Percentiles rank a stretch among this genome's conserved stretches.
These are phyloP conservation scores for Fusarium buharicum DNA, from an alignment of 2,329 filamentous ascomycete genomes.

Conservation along the genomic window DNA sequence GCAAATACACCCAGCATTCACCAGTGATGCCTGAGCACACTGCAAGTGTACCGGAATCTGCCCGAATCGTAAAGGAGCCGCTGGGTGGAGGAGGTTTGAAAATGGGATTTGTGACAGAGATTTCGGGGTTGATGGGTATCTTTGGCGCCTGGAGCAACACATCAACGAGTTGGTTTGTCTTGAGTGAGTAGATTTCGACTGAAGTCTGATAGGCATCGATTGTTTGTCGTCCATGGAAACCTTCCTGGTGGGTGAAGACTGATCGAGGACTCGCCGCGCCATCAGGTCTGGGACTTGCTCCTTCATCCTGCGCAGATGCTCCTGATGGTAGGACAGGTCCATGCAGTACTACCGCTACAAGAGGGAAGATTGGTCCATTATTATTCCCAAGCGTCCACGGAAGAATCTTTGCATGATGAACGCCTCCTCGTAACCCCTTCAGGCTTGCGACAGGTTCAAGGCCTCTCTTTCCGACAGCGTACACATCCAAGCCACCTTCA, in stretches of 20 bases:
- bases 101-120: constrained; percentile 68
- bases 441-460: constrained; percentile 76
- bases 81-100: constrained; percentile 75
- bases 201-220: constrained; percentile 82
- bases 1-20: constrained; percentile 82
- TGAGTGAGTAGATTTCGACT: constrained; percentile 88
- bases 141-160: constrained; percentile 78
- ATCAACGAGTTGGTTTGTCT: constrained; percentile 75
- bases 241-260: constrained; percentile 53
- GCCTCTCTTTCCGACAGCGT: constrained; percentile 76
- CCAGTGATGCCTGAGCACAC: constrained; percentile 85
- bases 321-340: constrained; percentile 71
- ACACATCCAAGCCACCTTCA: constrained; percentile 82
- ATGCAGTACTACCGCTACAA: constrained; percentile 83
- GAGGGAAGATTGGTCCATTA: constrained; percentile 68
- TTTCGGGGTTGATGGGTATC: constrained; percentile 64
- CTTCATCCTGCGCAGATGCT: constrained; percentile 51
- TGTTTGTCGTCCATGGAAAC: constrained; percentile 49
- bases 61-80: constrained; percentile 78
- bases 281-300: constrained; percentile 55
- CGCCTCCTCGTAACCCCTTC: constrained; percentile 80
- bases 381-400: constrained; percentile 71
- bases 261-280: constrained; percentile 56
- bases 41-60: constrained; percentile 75
- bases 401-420: constrained; percentile 84